Evolutionary conservation across 177 flowering plant genomes (phyloP).

Genomic region (Vitis hybrid): DNA sequence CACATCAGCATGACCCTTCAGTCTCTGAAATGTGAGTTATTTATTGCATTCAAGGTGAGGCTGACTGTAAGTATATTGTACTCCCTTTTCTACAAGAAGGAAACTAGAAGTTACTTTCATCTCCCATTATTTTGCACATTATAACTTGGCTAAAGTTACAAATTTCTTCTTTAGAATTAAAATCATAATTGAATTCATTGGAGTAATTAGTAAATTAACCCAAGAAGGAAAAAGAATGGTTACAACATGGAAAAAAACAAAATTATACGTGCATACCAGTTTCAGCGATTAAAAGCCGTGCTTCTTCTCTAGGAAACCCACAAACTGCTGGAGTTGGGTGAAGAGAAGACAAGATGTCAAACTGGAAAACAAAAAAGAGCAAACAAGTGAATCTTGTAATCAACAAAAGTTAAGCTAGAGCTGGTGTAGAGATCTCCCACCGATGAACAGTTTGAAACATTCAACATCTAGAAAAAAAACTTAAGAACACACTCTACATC

Average conservation of each 20-base stretch:
- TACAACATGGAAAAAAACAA: background rate
- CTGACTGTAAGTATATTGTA: too few relatives aligned
- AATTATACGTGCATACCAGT: conserved; percentile 49
- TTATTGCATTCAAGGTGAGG: too few relatives aligned
- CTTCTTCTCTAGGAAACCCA: conserved; percentile 91
- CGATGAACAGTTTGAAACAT: background rate
- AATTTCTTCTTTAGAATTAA: too few relatives aligned
- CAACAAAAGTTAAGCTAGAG: background rate
- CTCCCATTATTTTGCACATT: too few relatives aligned
- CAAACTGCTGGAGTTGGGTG: conserved; percentile 99
- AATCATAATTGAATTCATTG: background rate
- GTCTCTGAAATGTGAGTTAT: too few relatives aligned
- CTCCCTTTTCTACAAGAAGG: too few relatives aligned
- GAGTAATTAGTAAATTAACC: background rate
- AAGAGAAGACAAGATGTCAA: conserved; percentile 74
- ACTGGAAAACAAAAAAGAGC: conserved; percentile 45
- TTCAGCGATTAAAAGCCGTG: conserved; percentile 71
- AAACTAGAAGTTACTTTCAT: too few relatives aligned
- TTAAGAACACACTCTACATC: too few relatives aligned
- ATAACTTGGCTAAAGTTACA: too few relatives aligned
- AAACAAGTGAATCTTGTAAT: conserved; percentile 1
- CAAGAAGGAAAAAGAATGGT: background rate
- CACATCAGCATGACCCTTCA: too few relatives aligned
- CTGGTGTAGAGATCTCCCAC: background rate
- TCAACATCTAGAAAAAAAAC: too few relatives aligned